These are phyloP conservation scores for Lactifluus rugatus DNA, from an alignment of 768 basidiomycete genomes.

Conservation along the genomic window DNA sequence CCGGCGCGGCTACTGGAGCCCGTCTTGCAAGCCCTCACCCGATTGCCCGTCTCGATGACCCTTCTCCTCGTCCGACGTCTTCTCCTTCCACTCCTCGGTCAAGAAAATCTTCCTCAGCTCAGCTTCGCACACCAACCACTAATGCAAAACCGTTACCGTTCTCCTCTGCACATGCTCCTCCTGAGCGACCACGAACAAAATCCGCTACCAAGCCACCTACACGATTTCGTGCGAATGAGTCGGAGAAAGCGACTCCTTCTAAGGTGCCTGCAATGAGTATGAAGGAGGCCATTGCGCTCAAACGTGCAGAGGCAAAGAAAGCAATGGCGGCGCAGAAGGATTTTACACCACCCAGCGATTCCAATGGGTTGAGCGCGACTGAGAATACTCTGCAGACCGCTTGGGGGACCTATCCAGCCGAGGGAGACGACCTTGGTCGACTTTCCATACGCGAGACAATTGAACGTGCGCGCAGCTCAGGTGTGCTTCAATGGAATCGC, in stretches of 20 bases:
- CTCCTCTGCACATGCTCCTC: neutral
- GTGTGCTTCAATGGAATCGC: slow-evolving; percentile 32
- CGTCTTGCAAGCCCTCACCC: neutral
- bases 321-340: slow-evolving; percentile 24
- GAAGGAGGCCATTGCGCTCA: slow-evolving; percentile 71
- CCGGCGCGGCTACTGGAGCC: neutral
- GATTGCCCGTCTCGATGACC: neutral
- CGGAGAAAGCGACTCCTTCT: slow-evolving; percentile 22
- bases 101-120: neutral
- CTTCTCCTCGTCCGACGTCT: neutral
- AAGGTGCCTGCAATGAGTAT: slow-evolving; percentile 39
- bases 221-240: neutral
- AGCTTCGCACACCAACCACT: neutral
- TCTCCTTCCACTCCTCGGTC: slow-evolving; percentile 1
- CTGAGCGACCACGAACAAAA: neutral
- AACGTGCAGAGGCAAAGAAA: slow-evolving; percentile 71
- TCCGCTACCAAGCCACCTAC: neutral
- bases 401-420: slow-evolving; percentile 25
- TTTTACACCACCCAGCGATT: slow-evolving; percentile 22
- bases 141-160: neutral
- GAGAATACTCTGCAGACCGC: slow-evolving; percentile 39
- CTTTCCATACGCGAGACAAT: slow-evolving; percentile 65
- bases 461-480: slow-evolving; percentile 67
- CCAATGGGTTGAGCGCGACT: slow-evolving; percentile 33
- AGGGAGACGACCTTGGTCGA: slow-evolving; percentile 48